Conservation (phyloP, 2,329 filamentous ascomycete genomes). For the Fusarium acutatum region DNA sequence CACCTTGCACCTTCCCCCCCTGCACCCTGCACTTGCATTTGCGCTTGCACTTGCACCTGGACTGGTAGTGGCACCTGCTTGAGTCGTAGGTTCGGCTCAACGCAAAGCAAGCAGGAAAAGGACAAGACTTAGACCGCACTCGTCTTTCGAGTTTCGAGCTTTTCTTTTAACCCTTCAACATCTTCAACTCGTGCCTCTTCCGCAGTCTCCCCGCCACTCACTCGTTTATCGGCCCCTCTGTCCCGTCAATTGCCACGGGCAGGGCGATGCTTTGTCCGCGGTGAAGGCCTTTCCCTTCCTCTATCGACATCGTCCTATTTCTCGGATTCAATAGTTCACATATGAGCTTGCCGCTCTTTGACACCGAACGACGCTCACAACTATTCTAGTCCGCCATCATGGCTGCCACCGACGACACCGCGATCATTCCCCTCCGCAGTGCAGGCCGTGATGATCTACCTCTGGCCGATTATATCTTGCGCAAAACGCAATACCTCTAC, state of each 20-base stretch:
- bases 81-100: constrained; percentile 34
- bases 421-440: constrained; percentile 40
- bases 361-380: constrained; percentile 37
- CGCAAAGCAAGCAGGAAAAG: constrained; percentile 12
- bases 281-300: constrained; percentile 44
- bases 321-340: constrained; percentile 29
- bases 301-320: constrained; percentile 24
- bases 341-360: constrained; percentile 37
- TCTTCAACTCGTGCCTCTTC: constrained; percentile 40
- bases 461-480: constrained; percentile 54
- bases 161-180: constrained; percentile 39
- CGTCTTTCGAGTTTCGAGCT: constrained; percentile 41
- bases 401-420: constrained; percentile 45
- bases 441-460: constrained; percentile 36
- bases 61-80: constrained; percentile 39
- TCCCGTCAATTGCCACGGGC: constrained; percentile 48
- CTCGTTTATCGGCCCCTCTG: constrained; percentile 35
- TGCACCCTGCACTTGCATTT: constrained; percentile 28
- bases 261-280: constrained; percentile 51
- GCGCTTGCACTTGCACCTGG: constrained; percentile 27
- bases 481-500: constrained; percentile 60
- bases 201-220: constrained; percentile 34
- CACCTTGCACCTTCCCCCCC: constrained; percentile 30
- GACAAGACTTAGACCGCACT: constrained; percentile 42
- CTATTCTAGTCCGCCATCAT: constrained; percentile 47